Conservation (phyloP, 2,329 filamentous ascomycete genomes). For the Fusarium sp. region DNA sequence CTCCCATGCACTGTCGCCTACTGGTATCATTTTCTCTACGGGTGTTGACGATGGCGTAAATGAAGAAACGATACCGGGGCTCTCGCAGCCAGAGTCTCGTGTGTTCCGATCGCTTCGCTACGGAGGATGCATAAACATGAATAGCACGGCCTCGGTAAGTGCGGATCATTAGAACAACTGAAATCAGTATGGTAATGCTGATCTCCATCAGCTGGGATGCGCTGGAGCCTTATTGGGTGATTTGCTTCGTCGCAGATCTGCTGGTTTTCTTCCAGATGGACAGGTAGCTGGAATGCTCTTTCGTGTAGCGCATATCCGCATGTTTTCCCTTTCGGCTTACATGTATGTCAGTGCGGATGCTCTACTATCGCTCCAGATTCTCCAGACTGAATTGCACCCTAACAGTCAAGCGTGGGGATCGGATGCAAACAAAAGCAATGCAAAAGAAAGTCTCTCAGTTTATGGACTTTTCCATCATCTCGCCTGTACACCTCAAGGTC, state of each 20-base stretch:
- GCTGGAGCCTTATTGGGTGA: slow-evolving; percentile 88
- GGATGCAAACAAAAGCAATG: slow-evolving; percentile 61
- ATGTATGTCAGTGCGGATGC: slow-evolving; percentile 89
- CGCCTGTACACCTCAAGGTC: slow-evolving; percentile 84
- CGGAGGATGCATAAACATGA: slow-evolving; percentile 78
- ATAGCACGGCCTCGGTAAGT: slow-evolving; percentile 76
- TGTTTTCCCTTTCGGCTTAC: slow-evolving; percentile 75
- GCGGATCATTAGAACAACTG: neutral
- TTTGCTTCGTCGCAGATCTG: slow-evolving; percentile 71
- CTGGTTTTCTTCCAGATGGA: slow-evolving; percentile 73
- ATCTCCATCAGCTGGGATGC: slow-evolving; percentile 74
- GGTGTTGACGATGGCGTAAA: slow-evolving; percentile 14
- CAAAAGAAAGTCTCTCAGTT: slow-evolving; percentile 85
- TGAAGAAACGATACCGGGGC: slow-evolving; percentile 53
- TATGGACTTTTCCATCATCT: slow-evolving; percentile 85
- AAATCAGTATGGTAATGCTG: neutral
- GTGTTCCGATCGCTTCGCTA: slow-evolving; percentile 75
- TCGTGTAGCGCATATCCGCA: slow-evolving; percentile 74
- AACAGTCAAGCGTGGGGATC: slow-evolving; percentile 80
- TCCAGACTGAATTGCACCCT: slow-evolving; percentile 85
- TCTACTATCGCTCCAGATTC: slow-evolving; percentile 84
- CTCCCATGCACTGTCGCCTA: slow-evolving; percentile 22
- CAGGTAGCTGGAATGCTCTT: slow-evolving; percentile 64
- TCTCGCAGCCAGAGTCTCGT: slow-evolving; percentile 60
- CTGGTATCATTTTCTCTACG: slow-evolving; percentile 41